Evolutionary conservation across 2,329 filamentous ascomycete species (phyloP), one percentile per base, ranked within the genome.

Genomic region (Fusarium veterinarium): DNA sequence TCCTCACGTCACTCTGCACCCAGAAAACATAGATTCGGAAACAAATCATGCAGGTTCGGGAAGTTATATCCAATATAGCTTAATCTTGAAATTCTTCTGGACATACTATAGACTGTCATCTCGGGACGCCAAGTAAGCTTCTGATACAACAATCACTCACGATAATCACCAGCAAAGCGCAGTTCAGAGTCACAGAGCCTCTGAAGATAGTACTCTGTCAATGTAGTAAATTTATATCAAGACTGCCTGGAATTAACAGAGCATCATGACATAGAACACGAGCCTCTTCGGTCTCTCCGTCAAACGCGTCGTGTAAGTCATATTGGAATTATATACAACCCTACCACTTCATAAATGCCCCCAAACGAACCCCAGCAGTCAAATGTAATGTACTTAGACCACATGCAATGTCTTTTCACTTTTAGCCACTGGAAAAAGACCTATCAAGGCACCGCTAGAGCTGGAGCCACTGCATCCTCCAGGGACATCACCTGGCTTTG

Each of bases 1-100:
- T 90, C 90, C 83, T 80, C 81, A 45, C 53, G 61, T 56, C 46
- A 63, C 70, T 82, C 71, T 81, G 84, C 83, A 81, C 84, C 82
- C 48, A 78, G 60, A 37, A 55, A 35, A 44, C 38, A 28, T 41
- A 51, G 25, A 59, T 64, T 12, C 20, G 20, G 2, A 10, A 12
- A 23, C 42, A 31, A 63, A 17, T 28, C 17, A 13, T 11, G 3
- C 9, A 16, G 33, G 33, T 41, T 40, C 38, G 49, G 14, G n/a
- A 41, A 75, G 62, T 60, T 76, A 74, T 60, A 6, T 4, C 31
- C 19, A 13, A 59, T 37, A 74, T 60, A 64, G 45, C 48, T 38
- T 14, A 37, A 41, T 48, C 42, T 57, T 48, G 38, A 25, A 67
- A 67, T 59, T 49, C 63, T 45, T 48, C 42, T 49, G 44, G 41